Evolutionary conservation across 768 basidiomycete species (phyloP).

Genomic region (Phaffia australis): DNA sequence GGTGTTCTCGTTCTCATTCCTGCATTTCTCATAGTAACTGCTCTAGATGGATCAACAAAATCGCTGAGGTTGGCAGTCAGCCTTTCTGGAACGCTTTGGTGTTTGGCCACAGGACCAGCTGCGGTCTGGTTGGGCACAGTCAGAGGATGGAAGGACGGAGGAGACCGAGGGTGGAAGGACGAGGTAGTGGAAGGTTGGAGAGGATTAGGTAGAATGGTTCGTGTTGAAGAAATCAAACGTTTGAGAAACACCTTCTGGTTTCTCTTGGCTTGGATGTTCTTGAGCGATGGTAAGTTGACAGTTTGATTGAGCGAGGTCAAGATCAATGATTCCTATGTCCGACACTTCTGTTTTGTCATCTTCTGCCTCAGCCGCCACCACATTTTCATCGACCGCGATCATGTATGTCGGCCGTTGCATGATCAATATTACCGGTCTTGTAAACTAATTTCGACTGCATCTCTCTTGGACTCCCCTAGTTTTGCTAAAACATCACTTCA

Average conservation of each 20-base stretch:
- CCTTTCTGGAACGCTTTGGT: constrained; percentile 81
- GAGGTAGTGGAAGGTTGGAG: constrained; percentile 66
- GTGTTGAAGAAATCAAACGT: constrained; percentile 57
- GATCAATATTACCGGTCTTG: neutral
- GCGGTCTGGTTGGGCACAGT: constrained; percentile 49
- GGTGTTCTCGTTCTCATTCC: constrained; percentile 61
- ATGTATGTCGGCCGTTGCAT: constrained; percentile 37
- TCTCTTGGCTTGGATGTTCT: constrained; percentile 62
- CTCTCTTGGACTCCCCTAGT: neutral
- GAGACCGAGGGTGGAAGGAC: constrained; percentile 36
- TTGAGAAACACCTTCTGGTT: constrained; percentile 78
- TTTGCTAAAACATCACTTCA: constrained; percentile 80
- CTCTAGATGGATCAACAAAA: constrained; percentile 62
- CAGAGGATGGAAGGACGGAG: constrained; percentile 26
- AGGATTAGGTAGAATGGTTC: constrained; percentile 62
- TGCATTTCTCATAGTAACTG: constrained; percentile 43
- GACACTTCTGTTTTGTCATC: neutral
- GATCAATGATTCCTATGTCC: neutral
- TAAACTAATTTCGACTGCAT: neutral
- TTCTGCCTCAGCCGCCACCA: constrained; percentile 53
- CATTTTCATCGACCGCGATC: constrained; percentile 80
- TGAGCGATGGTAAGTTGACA: neutral
- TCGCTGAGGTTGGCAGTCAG: constrained; percentile 73
- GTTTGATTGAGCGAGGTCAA: neutral
- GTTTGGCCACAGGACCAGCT: constrained; percentile 65